These are phyloP conservation scores for Colletotrichum camelliae DNA, from an alignment of 2,329 filamentous ascomycete genomes.

Conservation along the genomic window DNA sequence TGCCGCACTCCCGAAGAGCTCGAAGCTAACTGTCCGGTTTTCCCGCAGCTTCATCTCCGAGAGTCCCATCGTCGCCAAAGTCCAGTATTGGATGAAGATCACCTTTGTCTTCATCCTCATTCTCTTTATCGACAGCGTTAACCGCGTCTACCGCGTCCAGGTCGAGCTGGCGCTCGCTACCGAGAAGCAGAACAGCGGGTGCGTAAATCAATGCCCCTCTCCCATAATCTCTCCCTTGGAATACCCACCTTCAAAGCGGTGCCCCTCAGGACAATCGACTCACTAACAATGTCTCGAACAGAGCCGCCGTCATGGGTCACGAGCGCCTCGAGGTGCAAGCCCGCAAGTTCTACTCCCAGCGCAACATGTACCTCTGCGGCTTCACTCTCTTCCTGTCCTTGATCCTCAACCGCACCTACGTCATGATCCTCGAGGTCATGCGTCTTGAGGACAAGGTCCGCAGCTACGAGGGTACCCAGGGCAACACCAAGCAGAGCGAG, in stretches of 20 bases:
- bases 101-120: constrained; percentile 99
- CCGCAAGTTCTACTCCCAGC: constrained; percentile 99
- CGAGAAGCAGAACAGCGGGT: constrained; percentile 62
- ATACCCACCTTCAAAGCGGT: background rate
- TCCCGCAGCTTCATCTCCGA: constrained; percentile 84
- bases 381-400: constrained; percentile 99
- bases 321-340: constrained; percentile 98
- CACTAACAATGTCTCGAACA: constrained; percentile 24
- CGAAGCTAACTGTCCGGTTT: background rate
- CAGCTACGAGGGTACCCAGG: constrained; percentile 68
- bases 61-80: constrained; percentile 81
- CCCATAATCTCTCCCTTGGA: background rate
- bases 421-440: constrained; percentile 92
- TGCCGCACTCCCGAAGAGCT: background rate
- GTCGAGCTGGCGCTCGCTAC: constrained; percentile 78
- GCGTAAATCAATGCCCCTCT: constrained; percentile 34
- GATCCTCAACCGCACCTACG: constrained; percentile 98
- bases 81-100: constrained; percentile 98
- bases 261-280: background rate
- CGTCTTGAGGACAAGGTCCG: constrained; percentile 92
- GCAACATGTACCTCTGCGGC: constrained; percentile 99
- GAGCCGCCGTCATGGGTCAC: constrained; percentile 78
- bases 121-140: constrained; percentile 95
- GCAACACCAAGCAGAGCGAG: constrained; percentile 68
- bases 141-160: constrained; percentile 83